Conservation (phyloP, 176 grass and related monocot species). For the Carex scoparia region DNA sequence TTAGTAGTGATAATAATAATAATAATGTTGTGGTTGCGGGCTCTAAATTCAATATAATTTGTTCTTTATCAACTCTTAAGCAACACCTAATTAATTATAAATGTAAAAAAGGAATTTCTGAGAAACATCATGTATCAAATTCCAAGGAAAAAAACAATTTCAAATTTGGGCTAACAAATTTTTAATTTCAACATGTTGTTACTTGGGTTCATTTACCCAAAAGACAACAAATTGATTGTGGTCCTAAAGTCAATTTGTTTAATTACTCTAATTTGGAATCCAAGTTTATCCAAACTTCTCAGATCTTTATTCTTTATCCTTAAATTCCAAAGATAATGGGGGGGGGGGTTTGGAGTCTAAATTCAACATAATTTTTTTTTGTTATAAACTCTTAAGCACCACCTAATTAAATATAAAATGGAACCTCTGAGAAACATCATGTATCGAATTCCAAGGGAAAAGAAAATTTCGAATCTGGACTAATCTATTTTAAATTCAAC, state of each 20-base stretch:
- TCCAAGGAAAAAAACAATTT: not conserved
- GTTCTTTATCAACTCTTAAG: not conserved
- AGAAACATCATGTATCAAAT: not conserved
- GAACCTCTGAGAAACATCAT: too few species aligned
- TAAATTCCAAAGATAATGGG: too few species aligned
- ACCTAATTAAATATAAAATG: too few species aligned
- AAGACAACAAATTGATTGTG: not conserved
- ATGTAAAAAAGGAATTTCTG: not conserved
- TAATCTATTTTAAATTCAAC: too few species aligned
- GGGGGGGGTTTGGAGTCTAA: too few species aligned
- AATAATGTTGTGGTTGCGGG: too few species aligned
- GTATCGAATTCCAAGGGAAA: too few species aligned
- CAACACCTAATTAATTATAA: not conserved
- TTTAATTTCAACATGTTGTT: not conserved
- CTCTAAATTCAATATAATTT: too few species aligned
- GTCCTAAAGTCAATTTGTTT: not conserved
- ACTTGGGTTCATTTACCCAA: not conserved
- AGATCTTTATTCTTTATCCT: not conserved
- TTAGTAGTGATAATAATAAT: too few species aligned
- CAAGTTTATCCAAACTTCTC: not conserved
- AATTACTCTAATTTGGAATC: not conserved
- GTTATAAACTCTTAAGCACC: too few species aligned
- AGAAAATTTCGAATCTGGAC: too few species aligned
- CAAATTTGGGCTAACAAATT: not conserved
- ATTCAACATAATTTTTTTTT: too few species aligned